Percentiles rank a stretch among this genome's conserved stretches.
These are phyloP conservation scores for Fusarium equiseti DNA, from an alignment of 2,329 filamentous ascomycete genomes.

Conservation along the genomic window DNA sequence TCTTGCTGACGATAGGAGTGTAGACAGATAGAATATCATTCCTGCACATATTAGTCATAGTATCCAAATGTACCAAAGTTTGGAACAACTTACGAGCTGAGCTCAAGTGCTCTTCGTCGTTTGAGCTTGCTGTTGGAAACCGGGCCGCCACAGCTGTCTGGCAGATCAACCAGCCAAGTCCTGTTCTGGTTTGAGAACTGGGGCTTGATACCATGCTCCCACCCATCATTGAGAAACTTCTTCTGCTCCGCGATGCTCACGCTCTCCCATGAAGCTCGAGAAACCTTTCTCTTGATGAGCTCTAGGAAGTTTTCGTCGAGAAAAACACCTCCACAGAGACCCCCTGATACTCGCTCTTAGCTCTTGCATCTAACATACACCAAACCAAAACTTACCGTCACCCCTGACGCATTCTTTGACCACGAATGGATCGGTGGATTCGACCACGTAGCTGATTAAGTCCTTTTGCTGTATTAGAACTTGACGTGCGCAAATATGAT, in stretches of 20 bases:
- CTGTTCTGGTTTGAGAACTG: constrained; percentile 39
- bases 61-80: too few relatives aligned
- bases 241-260: neutral
- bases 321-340: constrained; percentile 56
- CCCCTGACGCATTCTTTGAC: constrained; percentile 56
- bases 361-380: fast-evolving
- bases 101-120: neutral
- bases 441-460: constrained; percentile 55
- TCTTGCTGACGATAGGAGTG: constrained; percentile 33
- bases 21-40: constrained; percentile 45
- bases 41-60: neutral
- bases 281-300: constrained; percentile 46
- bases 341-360: constrained; percentile 42
- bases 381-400: constrained; percentile 45
- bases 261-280: neutral
- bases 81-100: constrained; percentile 11
- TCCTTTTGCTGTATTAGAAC: constrained; percentile 45
- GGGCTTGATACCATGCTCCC: constrained; percentile 50
- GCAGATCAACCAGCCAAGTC: constrained; percentile 35
- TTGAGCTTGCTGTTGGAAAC: neutral
- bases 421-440: constrained; percentile 35
- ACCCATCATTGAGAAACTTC: constrained; percentile 43
- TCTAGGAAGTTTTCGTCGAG: constrained; percentile 55
- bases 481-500: fast-evolving
- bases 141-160: neutral